Conservation (phyloP, 345 rosid genomes). For the Euphorbia pulcherrima region DNA sequence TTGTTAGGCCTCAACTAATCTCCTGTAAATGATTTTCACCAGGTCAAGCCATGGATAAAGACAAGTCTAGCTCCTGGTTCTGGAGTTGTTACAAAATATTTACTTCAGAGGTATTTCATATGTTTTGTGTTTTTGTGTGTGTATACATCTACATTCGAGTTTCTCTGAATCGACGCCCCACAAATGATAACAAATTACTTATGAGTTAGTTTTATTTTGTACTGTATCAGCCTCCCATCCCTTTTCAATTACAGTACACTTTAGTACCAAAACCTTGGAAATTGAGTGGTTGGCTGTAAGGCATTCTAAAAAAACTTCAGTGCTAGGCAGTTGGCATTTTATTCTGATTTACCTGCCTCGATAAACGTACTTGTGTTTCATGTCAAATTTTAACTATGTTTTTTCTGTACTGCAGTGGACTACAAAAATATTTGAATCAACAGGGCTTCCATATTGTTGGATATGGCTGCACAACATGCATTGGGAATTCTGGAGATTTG, state of each 20-base stretch:
- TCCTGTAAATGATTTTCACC: conserved; percentile 22
- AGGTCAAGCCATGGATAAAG: conserved; percentile 98
- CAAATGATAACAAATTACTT: background rate
- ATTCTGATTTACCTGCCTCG: too few species aligned
- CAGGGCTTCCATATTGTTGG: conserved; percentile 96
- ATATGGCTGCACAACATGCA: conserved; percentile 97
- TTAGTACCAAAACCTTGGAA: background rate
- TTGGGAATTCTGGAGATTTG: conserved; percentile 95
- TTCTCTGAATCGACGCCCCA: background rate
- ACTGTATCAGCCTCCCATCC: background rate
- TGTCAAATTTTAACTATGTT: background rate
- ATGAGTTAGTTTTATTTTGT: background rate
- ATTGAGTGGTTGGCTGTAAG: background rate
- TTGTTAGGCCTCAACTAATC: background rate
- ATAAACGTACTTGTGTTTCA: too few species aligned
- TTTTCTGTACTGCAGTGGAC: conserved; percentile 57
- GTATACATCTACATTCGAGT: background rate
- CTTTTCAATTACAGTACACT: too few species aligned
- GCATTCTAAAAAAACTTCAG: background rate
- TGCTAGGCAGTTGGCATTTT: background rate
- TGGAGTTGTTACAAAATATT: conserved; percentile 95
- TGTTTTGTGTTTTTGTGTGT: too few species aligned
- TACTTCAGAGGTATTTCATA: conserved; percentile 55
- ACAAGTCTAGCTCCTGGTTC: conserved; percentile 99
- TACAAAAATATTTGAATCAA: conserved; percentile 77